Percentiles rank a stretch among this genome's conserved stretches.
Conservation (phyloP, 2,329 filamentous ascomycete genomes). For the Colletotrichum paranaense region DNA sequence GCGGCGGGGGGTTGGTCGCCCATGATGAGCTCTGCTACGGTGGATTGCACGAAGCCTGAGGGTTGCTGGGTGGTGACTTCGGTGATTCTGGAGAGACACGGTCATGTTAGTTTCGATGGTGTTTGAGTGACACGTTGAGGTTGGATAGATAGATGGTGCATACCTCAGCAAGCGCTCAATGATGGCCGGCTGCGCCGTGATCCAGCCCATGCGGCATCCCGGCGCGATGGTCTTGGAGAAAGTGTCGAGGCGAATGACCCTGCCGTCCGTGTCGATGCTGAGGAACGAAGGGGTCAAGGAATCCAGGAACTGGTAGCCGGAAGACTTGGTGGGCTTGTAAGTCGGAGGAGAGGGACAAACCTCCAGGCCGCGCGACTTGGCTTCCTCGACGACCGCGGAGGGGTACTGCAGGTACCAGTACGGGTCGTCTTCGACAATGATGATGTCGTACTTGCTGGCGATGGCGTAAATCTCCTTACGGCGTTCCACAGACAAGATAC, state of each 20-base stretch:
- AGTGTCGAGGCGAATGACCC: constrained; percentile 90
- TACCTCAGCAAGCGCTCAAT: constrained; percentile 73
- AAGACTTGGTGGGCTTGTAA: constrained; percentile 49
- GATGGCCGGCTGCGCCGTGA: constrained; percentile 84
- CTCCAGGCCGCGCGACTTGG: constrained; percentile 57
- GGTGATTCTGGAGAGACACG: constrained; percentile 66
- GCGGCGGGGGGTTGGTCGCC: constrained; percentile 70
- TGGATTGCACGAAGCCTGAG: constrained; percentile 87
- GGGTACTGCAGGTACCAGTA: constrained; percentile 97
- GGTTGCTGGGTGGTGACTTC: constrained; percentile 86
- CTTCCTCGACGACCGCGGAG: constrained; percentile 67
- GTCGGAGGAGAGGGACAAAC: constrained; percentile 40
- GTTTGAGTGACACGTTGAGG: too few species aligned
- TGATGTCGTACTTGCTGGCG: constrained; percentile 85
- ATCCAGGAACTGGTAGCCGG: constrained; percentile 84
- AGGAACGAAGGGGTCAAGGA: constrained; percentile 86
- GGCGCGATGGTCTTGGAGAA: constrained; percentile 95
- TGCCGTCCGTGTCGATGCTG: constrained; percentile 83
- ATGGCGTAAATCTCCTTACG: constrained; percentile 83
- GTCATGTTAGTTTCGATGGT: not conserved
- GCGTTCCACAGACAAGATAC: constrained; percentile 77
- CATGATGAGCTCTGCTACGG: constrained; percentile 82
- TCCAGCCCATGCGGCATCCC: constrained; percentile 90
- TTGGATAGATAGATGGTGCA: not conserved
- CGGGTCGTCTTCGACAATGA: constrained; percentile 94